phyloP scores from a whole-genome alignment of 176 grass and related monocot species.

The Lolium perenne region DNA sequence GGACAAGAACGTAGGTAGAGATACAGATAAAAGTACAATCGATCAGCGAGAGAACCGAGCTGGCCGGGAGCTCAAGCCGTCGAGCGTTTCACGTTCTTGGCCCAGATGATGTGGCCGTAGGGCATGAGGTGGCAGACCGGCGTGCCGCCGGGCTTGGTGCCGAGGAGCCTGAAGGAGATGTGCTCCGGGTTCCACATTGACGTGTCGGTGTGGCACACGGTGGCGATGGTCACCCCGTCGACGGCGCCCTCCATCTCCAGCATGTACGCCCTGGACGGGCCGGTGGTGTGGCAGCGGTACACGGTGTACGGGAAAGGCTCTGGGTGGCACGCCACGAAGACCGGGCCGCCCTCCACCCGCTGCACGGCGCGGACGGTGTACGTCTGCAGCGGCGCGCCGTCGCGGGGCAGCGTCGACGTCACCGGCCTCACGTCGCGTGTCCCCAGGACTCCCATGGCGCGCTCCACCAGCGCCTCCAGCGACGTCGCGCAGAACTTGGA shows the following conservation, averaged over 20 bases:
- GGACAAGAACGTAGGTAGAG: background rate
- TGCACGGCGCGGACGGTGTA: slow-evolving; percentile 42
- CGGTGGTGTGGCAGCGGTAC: slow-evolving; percentile 59
- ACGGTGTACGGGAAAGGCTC: slow-evolving; percentile 55
- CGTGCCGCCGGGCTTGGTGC: slow-evolving; percentile 45
- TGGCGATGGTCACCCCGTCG: slow-evolving; percentile 29
- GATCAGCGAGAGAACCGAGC: background rate
- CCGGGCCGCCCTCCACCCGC: slow-evolving; percentile 3
- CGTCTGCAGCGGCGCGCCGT: slow-evolving; percentile 24
- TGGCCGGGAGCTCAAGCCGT: background rate
- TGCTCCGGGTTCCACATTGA: slow-evolving; percentile 56
- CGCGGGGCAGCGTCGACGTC: slow-evolving; percentile 44
- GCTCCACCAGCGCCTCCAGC: slow-evolving; percentile 50
- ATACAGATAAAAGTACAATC: background rate
- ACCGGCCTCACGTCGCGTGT: slow-evolving; percentile 37
- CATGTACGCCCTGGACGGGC: slow-evolving; percentile 52
- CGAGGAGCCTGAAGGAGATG: slow-evolving; percentile 59
- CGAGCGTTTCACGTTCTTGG: slow-evolving; percentile 45
- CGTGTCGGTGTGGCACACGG: slow-evolving; percentile 62
- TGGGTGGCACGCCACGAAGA: slow-evolving; percentile 61
- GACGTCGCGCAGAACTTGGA: slow-evolving; percentile 56
- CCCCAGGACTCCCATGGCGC: slow-evolving; percentile 41
- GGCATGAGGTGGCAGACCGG: slow-evolving; percentile 64
- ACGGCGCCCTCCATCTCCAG: slow-evolving; percentile 45
- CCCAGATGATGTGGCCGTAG: slow-evolving; percentile 56